Evolutionary conservation across 1,284 basidiomycete species (phyloP), one percentile per base, ranked within the genome.

Genomic region (Cryptococcus depauperatus): DNA sequence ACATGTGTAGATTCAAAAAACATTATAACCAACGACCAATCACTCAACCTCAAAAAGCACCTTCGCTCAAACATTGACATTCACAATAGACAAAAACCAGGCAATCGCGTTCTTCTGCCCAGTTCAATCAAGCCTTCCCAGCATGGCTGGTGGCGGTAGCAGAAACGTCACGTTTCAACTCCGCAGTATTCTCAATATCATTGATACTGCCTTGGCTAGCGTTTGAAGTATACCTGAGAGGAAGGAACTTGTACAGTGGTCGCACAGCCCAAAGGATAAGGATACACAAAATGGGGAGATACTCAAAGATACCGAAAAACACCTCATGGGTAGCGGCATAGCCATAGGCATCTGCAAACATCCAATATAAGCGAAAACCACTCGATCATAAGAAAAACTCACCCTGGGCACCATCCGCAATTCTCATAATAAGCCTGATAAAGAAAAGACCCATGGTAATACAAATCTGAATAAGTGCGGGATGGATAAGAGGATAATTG

Each of bases 401-500:
- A 55, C 58, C 59, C 35, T 62, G 59, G 29, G 52, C 56, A 29
- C 57, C 59, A 37, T 53, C 37, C 6, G 58, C 59, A 34, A 62
- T 57, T 16, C 59, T 46, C 28, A 58, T 52, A 37, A 58, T 38
- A n/a, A 62, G 39, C 16, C 58, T 45, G 9, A 62, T 34, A 45
- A 59, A 58, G 47, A 57, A 59, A 23, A 62, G 29, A 5, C 43
- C 56, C 21, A 57, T 43, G 3, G 52, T 47, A 27, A 49, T 47
- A 11, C 56, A 35, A 25, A 56, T 43, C 43, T 61, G 59, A 14
- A 27, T 40, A 25, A 53, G 35, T 25, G 55, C 43, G 8, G 53
- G 44, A 18, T 55, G 45, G 41, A 58, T 43, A 8, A 48, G 32
- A 5, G 59, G 59, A 41, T 51, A 54, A 22, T 34, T 23, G 29